phyloP scores from a whole-genome alignment of 2,329 filamentous ascomycete genomes.

The Claviceps africana region DNA sequence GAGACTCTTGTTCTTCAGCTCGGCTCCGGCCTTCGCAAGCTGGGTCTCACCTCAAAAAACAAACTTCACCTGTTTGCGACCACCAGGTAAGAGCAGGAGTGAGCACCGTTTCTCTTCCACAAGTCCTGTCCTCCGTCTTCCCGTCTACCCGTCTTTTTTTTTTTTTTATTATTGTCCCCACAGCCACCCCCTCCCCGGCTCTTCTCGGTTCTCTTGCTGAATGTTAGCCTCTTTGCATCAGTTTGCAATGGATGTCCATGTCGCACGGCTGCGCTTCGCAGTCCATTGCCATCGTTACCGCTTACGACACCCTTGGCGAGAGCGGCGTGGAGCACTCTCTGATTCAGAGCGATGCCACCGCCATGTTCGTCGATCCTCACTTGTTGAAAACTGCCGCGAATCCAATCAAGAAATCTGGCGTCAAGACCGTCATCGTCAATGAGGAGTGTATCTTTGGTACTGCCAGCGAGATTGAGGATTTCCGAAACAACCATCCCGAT shows the following conservation, averaged over 20 bases:
- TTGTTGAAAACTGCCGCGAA: slow-evolving; percentile 48
- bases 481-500: slow-evolving; percentile 41
- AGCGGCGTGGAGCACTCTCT: slow-evolving; percentile 77
- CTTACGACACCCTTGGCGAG: slow-evolving; percentile 83
- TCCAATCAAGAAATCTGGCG: slow-evolving; percentile 41
- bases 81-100: slow-evolving; percentile 45
- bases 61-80: slow-evolving; percentile 70
- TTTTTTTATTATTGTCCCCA: too few species aligned
- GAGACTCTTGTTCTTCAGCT: slow-evolving; percentile 54
- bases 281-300: slow-evolving; percentile 82
- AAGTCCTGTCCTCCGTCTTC: not conserved
- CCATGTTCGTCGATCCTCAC: slow-evolving; percentile 78
- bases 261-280: slow-evolving; percentile 70
- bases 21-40: slow-evolving; percentile 58
- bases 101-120: slow-evolving; percentile 1
- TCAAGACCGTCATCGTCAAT: slow-evolving; percentile 51
- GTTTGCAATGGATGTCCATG: slow-evolving; percentile 69
- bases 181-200: not conserved
- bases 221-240: slow-evolving; percentile 17
- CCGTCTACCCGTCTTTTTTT: not conserved
- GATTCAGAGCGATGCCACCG: slow-evolving; percentile 62
- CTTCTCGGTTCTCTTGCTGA: not conserved
- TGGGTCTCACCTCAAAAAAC: slow-evolving; percentile 55
- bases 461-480: slow-evolving; percentile 36
- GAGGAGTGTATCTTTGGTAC: slow-evolving; percentile 38